Base-by-base conservation (phyloP, 2,329 filamentous ascomycete genomes). In the Rutstroemia sp. region DNA sequence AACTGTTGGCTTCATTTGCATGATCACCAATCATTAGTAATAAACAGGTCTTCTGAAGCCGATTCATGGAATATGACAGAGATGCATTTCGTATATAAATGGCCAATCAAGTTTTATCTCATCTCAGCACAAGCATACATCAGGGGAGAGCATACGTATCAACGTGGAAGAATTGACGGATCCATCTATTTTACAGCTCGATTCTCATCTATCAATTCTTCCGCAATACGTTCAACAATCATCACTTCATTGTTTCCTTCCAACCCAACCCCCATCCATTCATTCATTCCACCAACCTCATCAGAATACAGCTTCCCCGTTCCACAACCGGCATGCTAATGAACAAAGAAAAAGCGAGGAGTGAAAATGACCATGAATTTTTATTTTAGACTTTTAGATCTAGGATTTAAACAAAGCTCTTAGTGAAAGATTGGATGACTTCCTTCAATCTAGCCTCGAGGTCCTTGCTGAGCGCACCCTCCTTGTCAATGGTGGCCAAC, bases 401-500 rank as follows among this genome's bases (percentile, higher is more conserved):
- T 30, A 49, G 56, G 50, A 57, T 63, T 64, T 68, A 70, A 56
- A 77, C 69, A 84, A 96, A 97, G 84, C 85, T 89, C 89, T 96
- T 95, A 81, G 89, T 95, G 85, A 96, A 97, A 75, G 71, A 80
- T 68, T 69, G 63, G 69, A 90, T 83, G 70, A 88, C 78, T 59
- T 94, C 87, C 81, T 85, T 89, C 71, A 95, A 78, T 80, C 83
- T 88, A 65, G 76, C 79, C 81, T 95, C 94, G 50, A 91, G 80
- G 40, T 96, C 92, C 85, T 96, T 96, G 87, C 88, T 94, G 74
- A 99, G 77, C 63, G 89, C 82, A 75, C 92, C 92, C 83, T 97
- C 91, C 84, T 92, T 94, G 71, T 95, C 91, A 67, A 99, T 96
- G 69, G 83, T 87, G 69, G 84, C 79, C 63, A 96, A 77, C 64